Evolutionary conservation across 2,329 filamentous ascomycete species (phyloP), one percentile per base, ranked within the genome.

Genomic region (Ophiosphaerella korrae): DNA sequence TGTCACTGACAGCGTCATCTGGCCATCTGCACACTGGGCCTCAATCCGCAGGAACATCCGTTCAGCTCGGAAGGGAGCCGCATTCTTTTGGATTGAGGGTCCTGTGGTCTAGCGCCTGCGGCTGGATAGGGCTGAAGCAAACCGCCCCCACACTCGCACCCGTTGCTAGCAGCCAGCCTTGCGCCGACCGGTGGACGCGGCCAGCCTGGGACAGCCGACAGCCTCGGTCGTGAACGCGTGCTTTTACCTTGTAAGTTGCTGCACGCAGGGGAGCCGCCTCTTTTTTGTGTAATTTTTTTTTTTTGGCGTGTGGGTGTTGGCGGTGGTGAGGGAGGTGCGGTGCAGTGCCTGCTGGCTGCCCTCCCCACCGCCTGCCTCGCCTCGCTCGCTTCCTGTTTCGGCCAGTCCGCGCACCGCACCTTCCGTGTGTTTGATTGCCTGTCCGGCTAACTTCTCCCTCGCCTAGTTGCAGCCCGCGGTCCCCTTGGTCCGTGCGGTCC

Each of bases 361-460:
- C 13, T 8, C 29, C 36, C 50, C 50, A 42, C 51, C 52, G 46
- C 3, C 29, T 26, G 39, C 49, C 33, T 31, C 48, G 35, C 34
- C 36, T 37, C 41, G 31, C 43, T 55, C 58, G 52, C 56, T 62
- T 58, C 57, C 62, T 57, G 51, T 60, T 63, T 66, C 66, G 63
- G 64, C 55, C 51, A 46, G 57, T 37, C 60, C 62, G 61, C 26
- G 26, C 26, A 29, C 60, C 34, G 39, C 39, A 37, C 38, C 49
- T 42, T 40, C 38, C 26, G 26, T 29, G 7, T 7, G 11, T 29
- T 29, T 29, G 26, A 29, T 29, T 29, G 6, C 7, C 26, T 29
- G 26, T 3, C 26, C 40, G 38, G 39, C 45, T 48, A 42, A 48
- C 39, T 12, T 16, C n/a, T 31, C 44, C 32, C 16, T 36, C 34